Evolutionary conservation across 2,329 filamentous ascomycete genomes (phyloP), one percentile per base, ranked within the genome.

Genomic region (Elsinoe australis): DNA sequence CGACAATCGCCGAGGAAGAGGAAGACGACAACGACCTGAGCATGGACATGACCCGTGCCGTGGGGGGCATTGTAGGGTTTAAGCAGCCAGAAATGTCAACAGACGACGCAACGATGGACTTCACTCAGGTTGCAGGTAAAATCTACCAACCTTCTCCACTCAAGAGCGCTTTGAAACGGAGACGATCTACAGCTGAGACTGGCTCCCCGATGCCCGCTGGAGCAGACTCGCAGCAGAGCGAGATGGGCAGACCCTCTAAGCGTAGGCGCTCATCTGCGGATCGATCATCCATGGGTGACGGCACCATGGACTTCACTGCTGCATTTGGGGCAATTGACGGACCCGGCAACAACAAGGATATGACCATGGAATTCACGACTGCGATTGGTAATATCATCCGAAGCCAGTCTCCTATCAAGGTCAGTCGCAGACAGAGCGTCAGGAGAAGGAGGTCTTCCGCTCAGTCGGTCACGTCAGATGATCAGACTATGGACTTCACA

Each of bases 31-130:
- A 71, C 9, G 48, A 52, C 17, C 82, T 94, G 73, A 92, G 87
- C 17, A 95, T 96, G 90, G 90, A 96, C 57, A 86, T 95, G 5
- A 95, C 90, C 1, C 80, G 79, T 48, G 86, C 80, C 6, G 72
- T 94, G 47, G 90, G 90, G 6, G 78, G 82, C 2, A 95, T 96
- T 47, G 65, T 95, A 15, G 68, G 17, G 9, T 51, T 49, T 26
- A 48, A n/a, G 48, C 28, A 74, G 4, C 72, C 66, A 24, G 58
- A 64, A 42, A 47, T 55, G 34, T 36, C 36, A 28, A 41, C 53
- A 58, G 42, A 60, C 5, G 72, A 74, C 49, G 68, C 69, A 53
- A 74, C 70, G 21, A 72, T 77, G 74, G 75, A 79, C 36, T 67
- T 79, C 39, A 79, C 76, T 2, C 69, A 71, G 54, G 71, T 72